Evolutionary conservation across 192 early-diverging fungal genomes (phyloP), one percentile per base, ranked within the genome.

Genomic region (Backusella mclennaniae): DNA sequence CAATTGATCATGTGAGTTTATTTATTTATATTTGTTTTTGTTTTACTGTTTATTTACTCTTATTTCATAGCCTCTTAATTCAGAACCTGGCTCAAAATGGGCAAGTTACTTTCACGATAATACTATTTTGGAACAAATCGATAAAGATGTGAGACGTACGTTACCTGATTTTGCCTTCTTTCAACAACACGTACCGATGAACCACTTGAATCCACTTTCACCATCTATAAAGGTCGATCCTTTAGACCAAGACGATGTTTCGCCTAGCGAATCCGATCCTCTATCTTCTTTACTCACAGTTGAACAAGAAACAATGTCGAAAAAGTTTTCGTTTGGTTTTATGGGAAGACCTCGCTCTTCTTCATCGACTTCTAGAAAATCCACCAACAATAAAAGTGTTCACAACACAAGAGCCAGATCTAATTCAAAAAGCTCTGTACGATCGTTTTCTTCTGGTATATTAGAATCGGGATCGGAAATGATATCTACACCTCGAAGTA

Each of bases 131-230:
- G 90, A 93, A 49, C 92, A 94, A 77, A 93, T 93, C 21, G 90
- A 93, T 81, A 92, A 90, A 70, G 92, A 94, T 75, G 89, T 93
- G 4, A 70, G 92, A 44, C 82, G 92, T 17, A 93, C 93, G 11
- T 82, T 93, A 29, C 91, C 93, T 4, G 92, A 94, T 67, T 82
- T 93, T 66, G 88, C 89, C 0, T 93, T 94, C 82, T 93, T 94
- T 70, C 91, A 90, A 72, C 84, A 81, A 14, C 89, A 87, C 17
- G 87, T 94, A 42, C 84, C 88, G 6, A 81, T 82, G 36, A 85
- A 80, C 38, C 79, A 84, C 6, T 73, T 85, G 35, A 86, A 85
- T 46, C 87, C 85, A 3, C 77, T 87, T 31, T 85, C 84, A 67
- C 59, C 79, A 78, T 36, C 84, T 66, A 7, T 52, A 21, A 35